Percentiles rank a stretch among this genome's conserved stretches.
These are phyloP conservation scores for Beauveria rudraprayagi DNA, from an alignment of 2,329 filamentous ascomycete species.

Conservation along the genomic window DNA sequence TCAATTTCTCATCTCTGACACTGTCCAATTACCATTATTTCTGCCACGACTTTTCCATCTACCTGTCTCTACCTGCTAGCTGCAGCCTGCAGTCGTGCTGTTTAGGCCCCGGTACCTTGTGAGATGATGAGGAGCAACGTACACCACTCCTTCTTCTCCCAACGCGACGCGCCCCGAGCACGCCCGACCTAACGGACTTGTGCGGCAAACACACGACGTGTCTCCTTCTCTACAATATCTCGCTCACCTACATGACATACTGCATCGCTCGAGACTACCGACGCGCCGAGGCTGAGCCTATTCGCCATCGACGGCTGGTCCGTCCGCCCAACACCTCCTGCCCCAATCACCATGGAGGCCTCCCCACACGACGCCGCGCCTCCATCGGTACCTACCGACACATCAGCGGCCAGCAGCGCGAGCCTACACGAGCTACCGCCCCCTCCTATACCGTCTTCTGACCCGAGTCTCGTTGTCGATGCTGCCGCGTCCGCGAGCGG, in stretches of 20 bases:
- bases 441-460: conserved; percentile 34
- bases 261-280: background rate
- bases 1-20: background rate
- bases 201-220: background rate
- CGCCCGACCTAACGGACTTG: background rate
- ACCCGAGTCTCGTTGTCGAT: conserved; percentile 24
- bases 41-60: background rate
- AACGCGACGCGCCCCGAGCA: conserved; percentile 3
- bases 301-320: background rate
- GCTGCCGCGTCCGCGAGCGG: background rate
- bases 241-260: background rate
- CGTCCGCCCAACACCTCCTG: background rate
- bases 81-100: background rate
- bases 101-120: background rate
- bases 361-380: background rate
- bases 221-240: too few species aligned
- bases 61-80: background rate
- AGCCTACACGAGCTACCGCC: conserved; percentile 27
- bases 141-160: background rate
- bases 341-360: background rate
- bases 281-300: background rate
- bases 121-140: conserved; percentile 2
- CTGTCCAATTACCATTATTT: background rate
- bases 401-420: background rate
- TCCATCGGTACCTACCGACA: background rate